phyloP scores from a whole-genome alignment of 306 rosid genomes.

The Carpinus viminea region DNA sequence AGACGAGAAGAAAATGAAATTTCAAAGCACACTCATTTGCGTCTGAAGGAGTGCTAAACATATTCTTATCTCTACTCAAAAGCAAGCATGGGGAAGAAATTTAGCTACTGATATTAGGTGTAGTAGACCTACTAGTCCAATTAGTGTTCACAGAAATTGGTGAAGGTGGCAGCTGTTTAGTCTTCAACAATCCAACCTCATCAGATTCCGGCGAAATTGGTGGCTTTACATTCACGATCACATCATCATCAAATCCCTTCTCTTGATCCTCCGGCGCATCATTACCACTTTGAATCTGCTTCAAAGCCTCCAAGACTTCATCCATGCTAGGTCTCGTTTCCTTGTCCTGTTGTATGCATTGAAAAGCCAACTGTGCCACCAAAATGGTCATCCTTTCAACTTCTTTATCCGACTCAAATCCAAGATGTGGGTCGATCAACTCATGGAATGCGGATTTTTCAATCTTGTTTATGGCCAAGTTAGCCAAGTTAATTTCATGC shows the following conservation, averaged over 20 bases:
- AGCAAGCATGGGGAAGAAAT: not conserved
- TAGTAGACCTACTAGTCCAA: conserved; percentile 42
- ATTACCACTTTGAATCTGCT: conserved; percentile 36
- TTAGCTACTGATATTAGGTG: conserved; percentile 40
- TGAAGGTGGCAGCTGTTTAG: conserved; percentile 31
- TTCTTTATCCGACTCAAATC: conserved; percentile 49
- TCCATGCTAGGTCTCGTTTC: conserved; percentile 74
- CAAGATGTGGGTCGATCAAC: conserved; percentile 56
- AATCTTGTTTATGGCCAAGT: conserved; percentile 49
- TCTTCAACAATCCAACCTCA: conserved; percentile 31
- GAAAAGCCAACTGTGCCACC: conserved; percentile 69
- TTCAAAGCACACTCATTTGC: not conserved
- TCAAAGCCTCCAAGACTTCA: conserved; percentile 48
- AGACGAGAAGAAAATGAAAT: not conserved
- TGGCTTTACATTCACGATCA: conserved; percentile 12
- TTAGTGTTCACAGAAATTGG: conserved; percentile 42
- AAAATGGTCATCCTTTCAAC: conserved; percentile 46
- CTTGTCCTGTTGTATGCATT: conserved; percentile 61
- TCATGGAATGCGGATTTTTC: conserved; percentile 39
- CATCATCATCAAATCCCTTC: conserved; percentile 7
- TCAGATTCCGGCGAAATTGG: conserved; percentile 47
- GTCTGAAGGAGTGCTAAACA: conserved; percentile 7
- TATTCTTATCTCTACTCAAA: not conserved
- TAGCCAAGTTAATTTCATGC: conserved; percentile 65
- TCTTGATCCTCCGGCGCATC: conserved; percentile 28